Evolutionary conservation across 1,284 basidiomycete genomes (phyloP).

Genomic region (Cutaneotrichosporon sp.): DNA sequence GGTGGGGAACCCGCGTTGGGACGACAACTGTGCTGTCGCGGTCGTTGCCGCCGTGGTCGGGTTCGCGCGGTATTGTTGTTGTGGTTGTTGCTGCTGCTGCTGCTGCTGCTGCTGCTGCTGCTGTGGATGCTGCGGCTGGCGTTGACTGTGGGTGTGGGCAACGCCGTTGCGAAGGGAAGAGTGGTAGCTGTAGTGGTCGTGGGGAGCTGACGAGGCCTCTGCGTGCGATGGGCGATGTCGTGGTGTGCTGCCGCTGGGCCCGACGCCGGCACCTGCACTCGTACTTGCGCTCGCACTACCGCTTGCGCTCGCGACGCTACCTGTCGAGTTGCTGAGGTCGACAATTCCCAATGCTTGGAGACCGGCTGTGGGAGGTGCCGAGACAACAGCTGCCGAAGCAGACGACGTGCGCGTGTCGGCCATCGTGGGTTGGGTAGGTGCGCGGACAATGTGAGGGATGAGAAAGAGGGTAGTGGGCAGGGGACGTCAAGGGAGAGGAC

Average conservation of each 20-base stretch:
- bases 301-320: neutral
- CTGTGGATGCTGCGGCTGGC: too few relatives aligned
- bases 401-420: constrained; percentile 5
- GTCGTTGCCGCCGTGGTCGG: neutral
- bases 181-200: neutral
- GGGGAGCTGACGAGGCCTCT: too few relatives aligned
- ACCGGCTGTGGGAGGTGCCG: constrained; percentile 1
- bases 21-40: too few relatives aligned
- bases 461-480: neutral
- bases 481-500: neutral
- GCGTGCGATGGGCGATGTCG: neutral
- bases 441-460: neutral
- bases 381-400: neutral
- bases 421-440: neutral
- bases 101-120: neutral
- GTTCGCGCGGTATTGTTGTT: neutral
- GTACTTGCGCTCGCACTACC: neutral
- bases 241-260: too few relatives aligned
- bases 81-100: too few relatives aligned
- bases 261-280: too few relatives aligned
- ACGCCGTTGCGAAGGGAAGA: neutral
- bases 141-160: neutral
- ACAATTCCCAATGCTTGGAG: constrained; percentile 10
- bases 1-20: neutral
- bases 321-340: constrained; percentile 3